phyloP scores from a whole-genome alignment of 441 rosid species.

The Populus hybrid region DNA sequence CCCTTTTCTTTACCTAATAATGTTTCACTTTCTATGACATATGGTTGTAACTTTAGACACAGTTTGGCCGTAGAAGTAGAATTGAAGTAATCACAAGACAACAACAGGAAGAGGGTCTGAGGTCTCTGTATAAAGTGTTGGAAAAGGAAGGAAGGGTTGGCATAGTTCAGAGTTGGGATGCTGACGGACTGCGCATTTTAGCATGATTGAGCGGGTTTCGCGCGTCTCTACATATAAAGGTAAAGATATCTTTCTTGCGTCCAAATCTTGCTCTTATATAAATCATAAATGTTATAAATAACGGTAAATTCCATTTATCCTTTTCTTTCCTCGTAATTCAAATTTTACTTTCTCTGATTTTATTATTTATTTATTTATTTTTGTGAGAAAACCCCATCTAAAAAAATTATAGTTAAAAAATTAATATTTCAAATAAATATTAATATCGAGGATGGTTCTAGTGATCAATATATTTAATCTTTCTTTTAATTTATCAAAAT shows the following conservation, averaged over 20 bases:
- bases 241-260: not conserved
- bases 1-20: not conserved
- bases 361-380: too few species aligned
- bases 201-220: conserved; percentile 25
- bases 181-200: conserved; percentile 9
- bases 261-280: not conserved
- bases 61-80: not conserved
- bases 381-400: not conserved
- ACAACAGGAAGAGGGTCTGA: not conserved
- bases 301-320: not conserved
- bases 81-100: not conserved
- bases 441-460: not conserved
- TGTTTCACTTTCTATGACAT: not conserved
- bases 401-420: too few species aligned
- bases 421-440: not conserved
- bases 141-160: not conserved
- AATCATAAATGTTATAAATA: too few species aligned
- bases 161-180: too few species aligned
- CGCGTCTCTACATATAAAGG: conserved; percentile 3
- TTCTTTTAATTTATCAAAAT: not conserved
- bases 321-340: not conserved
- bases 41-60: not conserved
- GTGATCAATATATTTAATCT: not conserved
- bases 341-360: too few species aligned
- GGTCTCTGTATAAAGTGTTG: not conserved